Base-by-base conservation (phyloP, 176 grass and related monocot genomes). In the Luzula sylvatica region DNA sequence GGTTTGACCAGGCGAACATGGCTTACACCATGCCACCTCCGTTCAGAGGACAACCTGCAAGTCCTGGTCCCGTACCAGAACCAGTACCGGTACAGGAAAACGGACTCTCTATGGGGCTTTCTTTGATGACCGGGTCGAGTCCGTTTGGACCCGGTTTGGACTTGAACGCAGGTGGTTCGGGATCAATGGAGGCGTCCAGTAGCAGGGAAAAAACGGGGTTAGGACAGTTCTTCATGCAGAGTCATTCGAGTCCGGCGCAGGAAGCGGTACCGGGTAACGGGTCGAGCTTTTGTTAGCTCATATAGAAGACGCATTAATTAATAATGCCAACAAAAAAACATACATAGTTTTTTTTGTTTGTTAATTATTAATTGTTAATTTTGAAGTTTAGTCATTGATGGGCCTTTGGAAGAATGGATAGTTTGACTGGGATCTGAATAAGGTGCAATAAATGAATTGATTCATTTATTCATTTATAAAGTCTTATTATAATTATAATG, bases 191-290 rank as follows among this genome's bases (percentile, higher is more conserved):
- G 50, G 65, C 23, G 5, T 28, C 39, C 26, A 56, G 35, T 46
- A 56, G 65, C 29, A 35, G 43, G 14, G 65, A 2, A n/a, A n/a
- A n/a, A 17, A 25, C 8, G 15, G 42, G 65, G 9, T 69, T 69
- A 20, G 56, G 53, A 56, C 63, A 59, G 21, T 46, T 75, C 5
- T 52, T 67, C 39, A 21, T 49, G 42, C 39, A 65, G 38, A 59
- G 38, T 44, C 53, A 65, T 30, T 44, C 53, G 16, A 53, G 24
- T 23, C 29, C 27, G 14, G 27, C 39, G 22, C 62, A 75, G 24
- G 72, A 75, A 46, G 62, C 64, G 25, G 24, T 20, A 32, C 59
- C 59, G 12, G 59, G 59, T 32, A 64, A 45, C 16, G 59, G 59
- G 24, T 23, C 47, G 25, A 64, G 59, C 40, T 64, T 64, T 44